These are phyloP conservation scores for Diaporthe eres DNA, from an alignment of 2,329 filamentous ascomycete species.

Conservation along the genomic window DNA sequence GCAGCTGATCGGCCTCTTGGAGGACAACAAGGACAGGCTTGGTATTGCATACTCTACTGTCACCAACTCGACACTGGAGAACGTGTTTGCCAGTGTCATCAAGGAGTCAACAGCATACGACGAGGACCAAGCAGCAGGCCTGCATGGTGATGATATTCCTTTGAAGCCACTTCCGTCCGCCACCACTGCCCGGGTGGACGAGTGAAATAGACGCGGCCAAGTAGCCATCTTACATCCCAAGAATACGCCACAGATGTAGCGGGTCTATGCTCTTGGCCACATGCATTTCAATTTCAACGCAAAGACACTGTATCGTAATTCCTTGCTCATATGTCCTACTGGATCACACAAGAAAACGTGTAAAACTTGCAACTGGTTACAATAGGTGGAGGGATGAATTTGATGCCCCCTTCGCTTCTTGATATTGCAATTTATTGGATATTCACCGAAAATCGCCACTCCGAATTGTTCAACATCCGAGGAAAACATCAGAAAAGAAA, in stretches of 20 bases:
- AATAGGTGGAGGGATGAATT: neutral
- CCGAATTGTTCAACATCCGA: too few species aligned
- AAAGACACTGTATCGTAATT: neutral
- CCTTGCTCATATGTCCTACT: neutral
- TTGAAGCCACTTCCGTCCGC: conserved; percentile 4
- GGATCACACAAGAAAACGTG: too few species aligned
- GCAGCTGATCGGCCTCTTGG: neutral
- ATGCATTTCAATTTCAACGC: neutral
- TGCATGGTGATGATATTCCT: neutral
- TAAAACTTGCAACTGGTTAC: neutral
- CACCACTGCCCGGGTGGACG: neutral
- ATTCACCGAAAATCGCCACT: neutral
- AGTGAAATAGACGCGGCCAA: neutral
- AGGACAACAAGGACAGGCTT: conserved; percentile 8
- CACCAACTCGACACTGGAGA: neutral
- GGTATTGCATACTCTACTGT: conserved; percentile 2
- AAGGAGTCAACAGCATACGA: neutral
- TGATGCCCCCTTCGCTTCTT: neutral
- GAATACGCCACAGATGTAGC: neutral
- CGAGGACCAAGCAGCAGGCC: neutral
- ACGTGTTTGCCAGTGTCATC: neutral
- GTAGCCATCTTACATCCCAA: neutral
- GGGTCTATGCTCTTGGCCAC: too few species aligned
- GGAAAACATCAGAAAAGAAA: too few species aligned
- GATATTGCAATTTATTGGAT: neutral